Conservation (phyloP, 2,329 filamentous ascomycete species). For the Penicillium sp. region DNA sequence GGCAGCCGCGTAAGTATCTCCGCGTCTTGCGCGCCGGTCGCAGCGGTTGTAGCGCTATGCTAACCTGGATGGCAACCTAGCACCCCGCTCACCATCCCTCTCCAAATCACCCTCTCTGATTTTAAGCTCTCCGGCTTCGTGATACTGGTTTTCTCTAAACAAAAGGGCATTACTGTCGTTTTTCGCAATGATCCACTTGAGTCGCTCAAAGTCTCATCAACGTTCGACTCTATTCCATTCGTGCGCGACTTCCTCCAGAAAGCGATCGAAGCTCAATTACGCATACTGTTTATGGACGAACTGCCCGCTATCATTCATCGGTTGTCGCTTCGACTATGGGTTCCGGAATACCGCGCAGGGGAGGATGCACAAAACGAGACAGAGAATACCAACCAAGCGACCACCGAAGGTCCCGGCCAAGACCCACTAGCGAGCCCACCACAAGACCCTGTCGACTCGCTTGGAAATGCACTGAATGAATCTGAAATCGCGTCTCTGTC, state of each 20-base stretch:
- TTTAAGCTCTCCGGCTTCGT: slow-evolving; percentile 96
- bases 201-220: slow-evolving; percentile 96
- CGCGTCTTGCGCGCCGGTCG: background rate
- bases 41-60: background rate
- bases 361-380: slow-evolving; percentile 58
- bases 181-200: slow-evolving; percentile 98
- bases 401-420: slow-evolving; percentile 61
- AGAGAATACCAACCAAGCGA: slow-evolving; percentile 45
- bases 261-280: slow-evolving; percentile 90
- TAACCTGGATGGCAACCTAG: slow-evolving; percentile 27
- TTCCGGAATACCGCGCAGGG: slow-evolving; percentile 74
- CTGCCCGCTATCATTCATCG: slow-evolving; percentile 94
- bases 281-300: slow-evolving; percentile 96
- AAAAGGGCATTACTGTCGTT: slow-evolving; percentile 93
- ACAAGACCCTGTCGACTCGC: slow-evolving; percentile 76
- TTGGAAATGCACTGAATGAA: slow-evolving; percentile 73
- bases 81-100: slow-evolving; percentile 90
- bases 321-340: slow-evolving; percentile 83
- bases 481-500: slow-evolving; percentile 74
- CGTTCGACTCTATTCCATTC: slow-evolving; percentile 98
- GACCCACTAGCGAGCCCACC: slow-evolving; percentile 82
- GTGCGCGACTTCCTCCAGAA: slow-evolving; percentile 95
- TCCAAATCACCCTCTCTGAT: slow-evolving; percentile 93
- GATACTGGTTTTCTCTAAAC: slow-evolving; percentile 94
- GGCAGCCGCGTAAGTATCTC: slow-evolving; percentile 64